Conservation (phyloP, 257 asterid species). For the Mitragyna speciosa region DNA sequence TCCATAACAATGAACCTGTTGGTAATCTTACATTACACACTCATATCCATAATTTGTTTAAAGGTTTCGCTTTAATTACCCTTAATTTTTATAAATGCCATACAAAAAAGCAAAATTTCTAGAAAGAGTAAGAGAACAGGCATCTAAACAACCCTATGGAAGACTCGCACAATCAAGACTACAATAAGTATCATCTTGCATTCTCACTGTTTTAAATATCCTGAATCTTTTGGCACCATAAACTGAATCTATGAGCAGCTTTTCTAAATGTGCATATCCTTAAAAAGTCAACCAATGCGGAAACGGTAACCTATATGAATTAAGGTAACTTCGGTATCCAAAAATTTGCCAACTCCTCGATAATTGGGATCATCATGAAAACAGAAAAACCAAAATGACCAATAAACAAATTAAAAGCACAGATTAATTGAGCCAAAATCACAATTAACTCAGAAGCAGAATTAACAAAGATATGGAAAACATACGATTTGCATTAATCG, state of each 20-base stretch:
- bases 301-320: too few species aligned
- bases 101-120: background rate
- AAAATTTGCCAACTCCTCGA: too few species aligned
- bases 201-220: background rate
- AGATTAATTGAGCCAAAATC: too few species aligned
- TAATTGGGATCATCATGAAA: too few species aligned
- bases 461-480: background rate
- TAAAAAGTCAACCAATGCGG: background rate
- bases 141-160: background rate
- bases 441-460: background rate
- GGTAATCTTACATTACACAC: background rate
- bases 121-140: background rate
- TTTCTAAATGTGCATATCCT: background rate
- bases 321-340: too few species aligned
- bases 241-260: background rate
- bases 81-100: background rate
- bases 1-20: too few species aligned
- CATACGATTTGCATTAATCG: background rate
- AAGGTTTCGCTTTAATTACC: background rate
- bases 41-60: background rate
- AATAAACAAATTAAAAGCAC: too few species aligned
- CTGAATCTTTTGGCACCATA: background rate
- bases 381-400: too few species aligned
- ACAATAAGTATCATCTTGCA: background rate
- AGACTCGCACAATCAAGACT: background rate